Conservation (phyloP, 306 rosid species). For the Macrotyloma uniflorum region DNA sequence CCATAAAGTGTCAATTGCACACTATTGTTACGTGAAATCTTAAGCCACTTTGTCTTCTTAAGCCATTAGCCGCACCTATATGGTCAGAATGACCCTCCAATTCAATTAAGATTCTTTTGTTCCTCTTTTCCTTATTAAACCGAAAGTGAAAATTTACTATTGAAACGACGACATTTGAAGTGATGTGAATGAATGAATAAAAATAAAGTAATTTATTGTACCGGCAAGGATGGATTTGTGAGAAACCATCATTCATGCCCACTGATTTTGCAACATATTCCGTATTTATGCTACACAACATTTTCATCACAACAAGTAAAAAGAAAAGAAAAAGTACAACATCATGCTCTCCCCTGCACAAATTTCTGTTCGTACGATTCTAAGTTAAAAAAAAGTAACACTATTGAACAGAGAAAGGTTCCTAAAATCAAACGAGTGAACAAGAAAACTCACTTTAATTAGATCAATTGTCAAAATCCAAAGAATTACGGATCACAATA, state of each 20-base stretch:
- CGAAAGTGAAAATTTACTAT: conserved; percentile 6
- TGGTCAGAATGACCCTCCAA: conserved; percentile 30
- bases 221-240: conserved; percentile 15
- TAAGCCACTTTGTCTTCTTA: conserved; percentile 71
- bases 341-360: conserved; percentile 18
- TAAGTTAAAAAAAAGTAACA: no score
- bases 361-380: conserved; percentile 29
- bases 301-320: conserved; percentile 29
- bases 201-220: background rate
- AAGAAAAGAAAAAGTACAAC: conserved; percentile 43
- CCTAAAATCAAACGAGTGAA: background rate
- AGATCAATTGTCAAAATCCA: conserved; percentile 15
- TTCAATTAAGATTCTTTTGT: conserved; percentile 5
- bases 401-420: conserved; percentile 2
- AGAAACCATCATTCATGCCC: conserved; percentile 42
- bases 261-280: conserved; percentile 40
- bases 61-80: conserved; percentile 40
- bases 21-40: conserved; percentile 91
- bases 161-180: background rate
- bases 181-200: background rate
- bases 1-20: conserved; percentile 74
- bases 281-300: no score
- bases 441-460: background rate
- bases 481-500: background rate
- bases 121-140: conserved; percentile 11